These are phyloP conservation scores for Boletus albobrunnescens DNA, from an alignment of 1,284 basidiomycete species.

Conservation along the genomic window DNA sequence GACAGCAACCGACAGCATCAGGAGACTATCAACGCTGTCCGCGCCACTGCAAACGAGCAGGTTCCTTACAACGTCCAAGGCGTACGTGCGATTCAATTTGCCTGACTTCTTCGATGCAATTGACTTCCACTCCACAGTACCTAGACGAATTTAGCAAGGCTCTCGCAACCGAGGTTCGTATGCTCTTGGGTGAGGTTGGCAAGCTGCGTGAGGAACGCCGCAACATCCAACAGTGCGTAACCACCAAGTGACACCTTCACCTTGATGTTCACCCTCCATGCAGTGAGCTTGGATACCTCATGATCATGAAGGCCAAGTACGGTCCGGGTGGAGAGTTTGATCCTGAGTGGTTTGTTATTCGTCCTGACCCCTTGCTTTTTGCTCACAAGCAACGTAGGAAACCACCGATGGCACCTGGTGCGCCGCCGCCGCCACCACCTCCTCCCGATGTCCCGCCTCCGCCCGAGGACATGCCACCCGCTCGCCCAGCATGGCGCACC, in stretches of 20 bases:
- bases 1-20: constrained; percentile 60
- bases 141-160: constrained; percentile 79
- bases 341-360: constrained; percentile 55
- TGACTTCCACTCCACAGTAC: constrained; percentile 42
- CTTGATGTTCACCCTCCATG: constrained; percentile 9
- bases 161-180: constrained; percentile 71
- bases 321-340: constrained; percentile 74
- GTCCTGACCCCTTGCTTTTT: neutral
- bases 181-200: constrained; percentile 72
- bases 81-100: constrained; percentile 34
- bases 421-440: constrained; percentile 39
- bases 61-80: constrained; percentile 74
- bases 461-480: constrained; percentile 38
- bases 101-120: neutral
- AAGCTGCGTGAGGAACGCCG: constrained; percentile 71
- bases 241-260: neutral
- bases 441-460: constrained; percentile 40
- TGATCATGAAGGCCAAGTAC: constrained; percentile 65
- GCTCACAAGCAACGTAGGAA: constrained; percentile 37
- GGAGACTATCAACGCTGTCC: constrained; percentile 59
- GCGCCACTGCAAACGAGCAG: constrained; percentile 62
- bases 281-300: constrained; percentile 66
- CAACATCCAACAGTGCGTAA: constrained; percentile 63
- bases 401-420: constrained; percentile 39
- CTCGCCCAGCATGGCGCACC: constrained; percentile 57